A percentile compares a stretch with the other conserved stretches of the same genome.
These are phyloP conservation scores for Chlamydomonas sp. DNA, from an alignment of 139 green algal genomes.

Conservation along the genomic window DNA sequence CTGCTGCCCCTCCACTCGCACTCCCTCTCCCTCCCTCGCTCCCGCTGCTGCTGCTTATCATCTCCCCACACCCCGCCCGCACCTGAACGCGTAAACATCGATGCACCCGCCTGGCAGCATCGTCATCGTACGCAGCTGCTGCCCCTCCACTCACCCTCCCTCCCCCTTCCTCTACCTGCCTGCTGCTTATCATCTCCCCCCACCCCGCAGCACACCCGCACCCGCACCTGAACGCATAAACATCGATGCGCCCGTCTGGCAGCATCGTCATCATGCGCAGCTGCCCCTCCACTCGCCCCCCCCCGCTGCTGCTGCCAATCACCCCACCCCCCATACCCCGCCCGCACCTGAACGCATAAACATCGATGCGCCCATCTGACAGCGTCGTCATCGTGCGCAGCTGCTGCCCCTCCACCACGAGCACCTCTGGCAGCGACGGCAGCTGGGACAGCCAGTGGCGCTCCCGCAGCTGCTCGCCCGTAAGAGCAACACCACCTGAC, in stretches of 20 bases:
- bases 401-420: conserved; percentile 55
- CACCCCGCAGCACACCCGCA: background rate
- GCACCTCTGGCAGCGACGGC: background rate
- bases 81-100: too few species aligned
- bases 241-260: conserved; percentile 51
- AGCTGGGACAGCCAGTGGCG: too few species aligned
- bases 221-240: conserved; percentile 36
- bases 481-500: too few species aligned
- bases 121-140: too few species aligned
- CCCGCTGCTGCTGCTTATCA: too few species aligned
- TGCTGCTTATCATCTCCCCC: too few species aligned
- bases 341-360: conserved; percentile 34
- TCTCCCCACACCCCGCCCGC: too few species aligned
- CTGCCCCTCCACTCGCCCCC: conserved; percentile 51
- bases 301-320: background rate
- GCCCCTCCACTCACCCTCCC: too few species aligned
- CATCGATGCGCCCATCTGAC: conserved; percentile 51
- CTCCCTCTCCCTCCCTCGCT: too few species aligned
- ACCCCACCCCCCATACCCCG: background rate
- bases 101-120: too few species aligned
- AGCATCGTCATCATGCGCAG: conserved; percentile 51
- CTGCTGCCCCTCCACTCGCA: too few species aligned
- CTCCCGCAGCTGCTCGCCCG: too few species aligned
- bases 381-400: conserved; percentile 51
- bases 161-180: background rate